A percentile compares a stretch with the other conserved stretches of the same genome.
These are phyloP conservation scores for Phellopilus nigrolimitatus DNA, from an alignment of 1,284 basidiomycete species.

Conservation along the genomic window DNA sequence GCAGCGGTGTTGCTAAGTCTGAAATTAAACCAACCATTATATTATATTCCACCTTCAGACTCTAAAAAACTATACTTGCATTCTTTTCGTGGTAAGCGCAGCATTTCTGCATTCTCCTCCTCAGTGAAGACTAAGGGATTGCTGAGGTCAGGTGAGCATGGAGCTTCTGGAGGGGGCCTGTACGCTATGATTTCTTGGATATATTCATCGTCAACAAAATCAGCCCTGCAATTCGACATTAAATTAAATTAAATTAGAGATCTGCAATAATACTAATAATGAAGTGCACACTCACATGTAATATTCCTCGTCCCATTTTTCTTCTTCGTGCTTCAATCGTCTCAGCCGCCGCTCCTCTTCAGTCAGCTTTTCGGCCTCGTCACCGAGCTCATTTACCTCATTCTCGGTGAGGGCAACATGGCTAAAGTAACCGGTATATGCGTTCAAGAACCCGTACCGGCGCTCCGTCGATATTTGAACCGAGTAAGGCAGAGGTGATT, in stretches of 20 bases:
- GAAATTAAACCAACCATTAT: slow-evolving; percentile 2
- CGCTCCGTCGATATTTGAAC: slow-evolving; percentile 40
- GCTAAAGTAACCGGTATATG: slow-evolving; percentile 66
- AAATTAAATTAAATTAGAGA: background rate
- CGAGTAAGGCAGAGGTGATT: slow-evolving; percentile 29
- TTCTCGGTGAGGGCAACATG: slow-evolving; percentile 70
- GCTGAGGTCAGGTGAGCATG: slow-evolving; percentile 26
- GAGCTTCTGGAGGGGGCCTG: slow-evolving; percentile 45
- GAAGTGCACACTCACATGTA: slow-evolving; percentile 56
- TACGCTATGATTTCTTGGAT: slow-evolving; percentile 65
- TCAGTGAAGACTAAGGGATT: slow-evolving; percentile 55
- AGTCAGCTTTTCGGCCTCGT: slow-evolving; percentile 51
- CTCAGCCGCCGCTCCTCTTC: slow-evolving; percentile 41
- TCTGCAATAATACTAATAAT: background rate
- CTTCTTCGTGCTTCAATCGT: slow-evolving; percentile 56
- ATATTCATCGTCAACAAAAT: slow-evolving; percentile 68
- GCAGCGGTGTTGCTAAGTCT: slow-evolving; percentile 55
- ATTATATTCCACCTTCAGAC: background rate
- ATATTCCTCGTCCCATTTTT: slow-evolving; percentile 77
- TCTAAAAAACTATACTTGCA: slow-evolving; percentile 41
- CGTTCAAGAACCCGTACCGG: slow-evolving; percentile 69
- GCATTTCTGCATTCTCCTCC: slow-evolving; percentile 61
- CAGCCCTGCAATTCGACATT: slow-evolving; percentile 53
- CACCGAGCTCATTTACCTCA: slow-evolving; percentile 71
- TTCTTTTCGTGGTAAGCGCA: slow-evolving; percentile 70